Base-by-base conservation (phyloP, 768 basidiomycete genomes). In the Rhodotorula graminis region DNA sequence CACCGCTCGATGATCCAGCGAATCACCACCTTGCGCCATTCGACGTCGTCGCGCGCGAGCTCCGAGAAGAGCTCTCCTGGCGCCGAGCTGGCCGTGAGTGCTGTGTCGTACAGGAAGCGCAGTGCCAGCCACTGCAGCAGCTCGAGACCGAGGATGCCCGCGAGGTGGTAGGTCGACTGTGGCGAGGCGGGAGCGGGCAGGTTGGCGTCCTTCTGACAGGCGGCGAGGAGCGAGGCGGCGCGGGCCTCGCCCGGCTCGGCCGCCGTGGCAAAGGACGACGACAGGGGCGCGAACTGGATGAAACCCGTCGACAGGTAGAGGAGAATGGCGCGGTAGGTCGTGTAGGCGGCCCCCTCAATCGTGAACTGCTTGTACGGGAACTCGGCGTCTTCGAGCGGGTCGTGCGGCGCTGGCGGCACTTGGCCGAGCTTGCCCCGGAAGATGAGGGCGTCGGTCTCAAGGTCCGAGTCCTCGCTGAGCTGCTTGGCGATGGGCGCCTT, bases 81-180 rank as follows among this genome's bases (percentile, higher is more conserved):
- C 7, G 61, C 67, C 44, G 23, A 37, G 12, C 19, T 23, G 31
- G 40, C 18, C 18, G n/a, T 37, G 19, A 61, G 53, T 15, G 23
- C 12, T 7, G 3, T 3, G 16, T 10, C 5, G 4, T 3, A 3
- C 46, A 62, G 5, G 8, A 23, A 21, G 14, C 5, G 5, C 25
- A 67, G 40, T 25, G 46, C 31, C 7, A n/a, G 16, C n/a, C 19
- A 14, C 37, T 61, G 16, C 52, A 67, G 59, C 23, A 31, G 23
- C 1, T 6, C 3, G 3, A 67, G 60, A 5, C 44, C 40, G 60
- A 67, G 60, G 56, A 69, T 53, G 46, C 57, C 31, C n/a, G 67
- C 61, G 61, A 69, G 67, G 23, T 61, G 61, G 61, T 62, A 69
- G 52, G n/a, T 7, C 6, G 67, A 69, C 27, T 69, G 62, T 16